These are phyloP conservation scores for Thinopyrum obtusiflorum DNA, from an alignment of 202 grass and related monocot genomes.

Conservation along the genomic window DNA sequence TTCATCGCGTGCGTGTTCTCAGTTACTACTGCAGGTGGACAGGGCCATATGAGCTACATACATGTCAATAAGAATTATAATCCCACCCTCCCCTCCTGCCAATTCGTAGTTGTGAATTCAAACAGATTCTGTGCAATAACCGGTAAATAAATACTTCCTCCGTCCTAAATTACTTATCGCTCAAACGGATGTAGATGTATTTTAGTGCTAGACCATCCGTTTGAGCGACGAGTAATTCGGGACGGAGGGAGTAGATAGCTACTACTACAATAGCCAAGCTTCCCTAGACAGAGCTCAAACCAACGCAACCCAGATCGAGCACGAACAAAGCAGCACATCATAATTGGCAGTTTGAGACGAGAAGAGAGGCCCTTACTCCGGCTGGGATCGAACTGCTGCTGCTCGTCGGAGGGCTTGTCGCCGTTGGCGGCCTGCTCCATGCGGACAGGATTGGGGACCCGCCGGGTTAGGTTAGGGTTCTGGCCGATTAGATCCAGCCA, in stretches of 20 bases:
- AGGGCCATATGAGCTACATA: not conserved
- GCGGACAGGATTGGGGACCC: not conserved
- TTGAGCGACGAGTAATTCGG: no score
- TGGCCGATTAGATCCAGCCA: not conserved
- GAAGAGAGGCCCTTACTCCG: not conserved
- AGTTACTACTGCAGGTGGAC: no score
- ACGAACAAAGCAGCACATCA: not conserved
- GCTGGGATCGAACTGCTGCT: constrained; percentile 11
- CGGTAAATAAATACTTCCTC: not conserved
- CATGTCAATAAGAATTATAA: not conserved
- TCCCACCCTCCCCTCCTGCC: not conserved
- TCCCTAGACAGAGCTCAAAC: not conserved
- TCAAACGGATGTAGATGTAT: no score
- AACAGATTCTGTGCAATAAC: not conserved
- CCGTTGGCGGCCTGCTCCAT: not conserved
- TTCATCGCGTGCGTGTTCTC: not conserved
- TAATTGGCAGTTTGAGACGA: not conserved
- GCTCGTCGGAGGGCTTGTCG: not conserved
- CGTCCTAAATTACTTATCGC: no score
- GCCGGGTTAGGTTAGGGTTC: not conserved
- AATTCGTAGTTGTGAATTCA: not conserved
- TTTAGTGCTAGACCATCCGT: no score
- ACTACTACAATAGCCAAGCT: not conserved
- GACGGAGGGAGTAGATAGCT: not conserved
- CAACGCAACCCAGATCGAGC: not conserved